phyloP scores from a whole-genome alignment of 2,329 filamentous ascomycete species.

The Ophiobolus disseminans region DNA sequence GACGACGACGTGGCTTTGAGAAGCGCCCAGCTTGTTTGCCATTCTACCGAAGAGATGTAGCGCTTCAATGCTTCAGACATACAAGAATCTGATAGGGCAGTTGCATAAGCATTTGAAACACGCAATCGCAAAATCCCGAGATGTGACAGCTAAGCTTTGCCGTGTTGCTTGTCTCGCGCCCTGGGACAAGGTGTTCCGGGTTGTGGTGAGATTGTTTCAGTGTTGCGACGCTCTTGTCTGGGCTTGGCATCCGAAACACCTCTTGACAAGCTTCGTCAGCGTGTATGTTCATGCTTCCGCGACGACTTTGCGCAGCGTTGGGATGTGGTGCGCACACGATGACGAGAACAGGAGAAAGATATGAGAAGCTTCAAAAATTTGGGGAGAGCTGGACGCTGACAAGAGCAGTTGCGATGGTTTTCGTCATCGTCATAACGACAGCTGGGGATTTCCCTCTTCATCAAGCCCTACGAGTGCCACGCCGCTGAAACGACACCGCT shows the following conservation, averaged over 20 bases:
- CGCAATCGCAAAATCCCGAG: background rate
- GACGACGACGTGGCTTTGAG: background rate
- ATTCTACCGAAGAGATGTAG: conserved; percentile 2
- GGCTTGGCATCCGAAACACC: conserved; percentile 38
- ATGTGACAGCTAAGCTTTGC: conserved; percentile 35
- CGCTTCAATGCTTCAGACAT: conserved; percentile 10
- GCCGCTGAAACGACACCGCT: too few species aligned
- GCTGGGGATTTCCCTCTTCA: too few species aligned
- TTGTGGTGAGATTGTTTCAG: conserved; percentile 27
- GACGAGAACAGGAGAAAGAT: too few species aligned
- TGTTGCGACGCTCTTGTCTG: conserved; percentile 19
- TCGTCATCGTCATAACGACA: too few species aligned
- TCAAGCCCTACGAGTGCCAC: too few species aligned
- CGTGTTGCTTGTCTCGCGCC: conserved; percentile 31
- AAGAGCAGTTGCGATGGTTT: too few species aligned
- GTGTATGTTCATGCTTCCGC: conserved; percentile 18
- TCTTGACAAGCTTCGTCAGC: conserved; percentile 26
- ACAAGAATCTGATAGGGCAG: conserved; percentile 9
- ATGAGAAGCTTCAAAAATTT: too few species aligned
- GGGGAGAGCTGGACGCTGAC: too few species aligned
- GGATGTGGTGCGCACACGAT: background rate
- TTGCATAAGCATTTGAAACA: too few species aligned
- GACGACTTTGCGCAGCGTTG: conserved; percentile 16
- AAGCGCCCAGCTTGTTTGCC: conserved; percentile 12
- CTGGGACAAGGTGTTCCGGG: conserved; percentile 23